A percentile compares a stretch with the other conserved stretches of the same genome.
phyloP scores from a whole-genome alignment of 2,329 filamentous ascomycete species.

The Phaeoacremonium minimum region DNA sequence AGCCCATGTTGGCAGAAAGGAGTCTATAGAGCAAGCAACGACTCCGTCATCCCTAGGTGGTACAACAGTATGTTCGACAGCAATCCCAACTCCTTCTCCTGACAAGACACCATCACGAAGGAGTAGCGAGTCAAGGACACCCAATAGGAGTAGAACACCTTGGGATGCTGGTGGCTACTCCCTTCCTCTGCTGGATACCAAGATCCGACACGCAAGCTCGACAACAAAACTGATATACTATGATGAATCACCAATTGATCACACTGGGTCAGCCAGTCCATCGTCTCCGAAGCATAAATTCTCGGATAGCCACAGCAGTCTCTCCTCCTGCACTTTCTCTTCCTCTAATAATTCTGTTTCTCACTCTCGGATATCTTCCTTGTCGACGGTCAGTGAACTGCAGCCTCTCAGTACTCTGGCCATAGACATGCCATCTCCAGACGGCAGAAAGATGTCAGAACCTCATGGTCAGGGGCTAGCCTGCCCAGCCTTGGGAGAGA shows the following conservation, averaged over 20 bases:
- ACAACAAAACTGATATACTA: conserved; percentile 14
- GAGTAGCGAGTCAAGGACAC: conserved; percentile 21
- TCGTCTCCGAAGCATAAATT: conserved; percentile 35
- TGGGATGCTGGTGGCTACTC: conserved; percentile 49
- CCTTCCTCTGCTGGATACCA: conserved; percentile 35
- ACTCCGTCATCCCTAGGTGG: conserved; percentile 17
- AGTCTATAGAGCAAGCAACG: conserved; percentile 11
- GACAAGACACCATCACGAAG: conserved; percentile 17
- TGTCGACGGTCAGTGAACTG: conserved; percentile 43
- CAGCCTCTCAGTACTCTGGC: conserved; percentile 26
- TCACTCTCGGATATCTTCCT: conserved; percentile 50
- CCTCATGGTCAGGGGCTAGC: conserved; percentile 9
- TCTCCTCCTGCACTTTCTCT: conserved; percentile 41
- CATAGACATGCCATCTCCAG: conserved; percentile 30
- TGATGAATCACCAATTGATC: conserved; percentile 14
- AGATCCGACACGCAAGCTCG: conserved; percentile 18
- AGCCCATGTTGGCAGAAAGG: too few species aligned
- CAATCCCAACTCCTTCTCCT: conserved; percentile 26
- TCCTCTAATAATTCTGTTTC: conserved; percentile 34
- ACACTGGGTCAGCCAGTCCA: conserved; percentile 18
- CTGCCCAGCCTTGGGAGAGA: conserved; percentile 12
- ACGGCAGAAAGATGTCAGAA: conserved; percentile 27
- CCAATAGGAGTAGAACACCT: conserved; percentile 35
- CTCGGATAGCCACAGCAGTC: conserved; percentile 48
- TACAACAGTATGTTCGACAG: conserved; percentile 15